Conservation (phyloP, 2,329 filamentous ascomycete genomes). For the Trichoderma arundinaceum region DNA sequence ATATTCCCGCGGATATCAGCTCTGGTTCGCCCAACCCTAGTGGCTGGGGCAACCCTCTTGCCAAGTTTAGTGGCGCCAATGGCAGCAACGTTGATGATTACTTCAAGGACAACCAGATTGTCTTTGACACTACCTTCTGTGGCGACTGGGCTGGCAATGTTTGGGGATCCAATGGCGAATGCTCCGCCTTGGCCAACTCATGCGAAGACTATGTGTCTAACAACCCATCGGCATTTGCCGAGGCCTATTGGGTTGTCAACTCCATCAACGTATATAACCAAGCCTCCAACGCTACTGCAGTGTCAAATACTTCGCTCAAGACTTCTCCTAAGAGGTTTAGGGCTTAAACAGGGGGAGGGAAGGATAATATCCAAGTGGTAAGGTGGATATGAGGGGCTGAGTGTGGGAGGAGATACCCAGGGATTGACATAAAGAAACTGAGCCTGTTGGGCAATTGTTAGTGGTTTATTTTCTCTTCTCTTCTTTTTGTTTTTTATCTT, state of each 20-base stretch:
- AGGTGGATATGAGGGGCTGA: neutral
- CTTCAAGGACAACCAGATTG: constrained; percentile 75
- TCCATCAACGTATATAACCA: constrained; percentile 66
- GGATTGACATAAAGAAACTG: neutral
- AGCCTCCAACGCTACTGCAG: neutral
- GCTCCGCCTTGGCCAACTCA: constrained; percentile 63
- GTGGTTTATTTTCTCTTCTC: neutral
- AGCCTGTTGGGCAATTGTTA: neutral
- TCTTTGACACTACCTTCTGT: constrained; percentile 85
- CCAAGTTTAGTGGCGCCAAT: constrained; percentile 68
- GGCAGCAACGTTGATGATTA: constrained; percentile 72
- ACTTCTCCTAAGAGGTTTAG: neutral
- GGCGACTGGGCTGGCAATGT: constrained; percentile 81
- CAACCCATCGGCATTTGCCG: constrained; percentile 71
- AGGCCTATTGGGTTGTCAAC: constrained; percentile 80
- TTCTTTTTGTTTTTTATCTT: neutral
- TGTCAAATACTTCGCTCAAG: neutral
- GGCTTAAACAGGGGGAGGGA: neutral
- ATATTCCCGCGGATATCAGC: constrained; percentile 68
- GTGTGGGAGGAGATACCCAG: constrained; percentile 10
- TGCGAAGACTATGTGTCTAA: constrained; percentile 75
- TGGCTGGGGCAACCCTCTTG: constrained; percentile 71
- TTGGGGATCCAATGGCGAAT: constrained; percentile 65
- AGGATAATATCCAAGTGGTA: neutral
- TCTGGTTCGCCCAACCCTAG: constrained; percentile 66